Percentiles rank a stretch among this genome's conserved stretches.
Evolutionary conservation across 768 basidiomycete species (phyloP).

Genomic region (Auricularia auricula-judae): DNA sequence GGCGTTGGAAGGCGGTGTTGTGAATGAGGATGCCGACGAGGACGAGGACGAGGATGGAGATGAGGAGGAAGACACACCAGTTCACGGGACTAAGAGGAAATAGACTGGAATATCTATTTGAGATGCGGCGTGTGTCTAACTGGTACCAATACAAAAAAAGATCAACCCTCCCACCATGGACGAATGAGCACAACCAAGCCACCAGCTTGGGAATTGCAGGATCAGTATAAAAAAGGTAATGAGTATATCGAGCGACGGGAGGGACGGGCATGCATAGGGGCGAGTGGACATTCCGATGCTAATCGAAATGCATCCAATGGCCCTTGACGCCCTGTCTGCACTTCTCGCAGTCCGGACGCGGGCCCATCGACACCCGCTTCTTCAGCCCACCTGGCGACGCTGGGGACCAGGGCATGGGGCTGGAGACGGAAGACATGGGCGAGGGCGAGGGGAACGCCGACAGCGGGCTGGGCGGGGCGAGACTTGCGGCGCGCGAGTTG

Average conservation of each 20-base stretch:
- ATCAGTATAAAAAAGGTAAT: too few relatives aligned
- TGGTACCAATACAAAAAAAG: too few relatives aligned
- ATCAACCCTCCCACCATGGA: too few relatives aligned
- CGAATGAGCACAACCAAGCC: too few relatives aligned
- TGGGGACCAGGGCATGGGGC: neutral
- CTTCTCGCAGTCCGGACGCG: conserved; percentile 55
- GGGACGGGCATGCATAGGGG: neutral
- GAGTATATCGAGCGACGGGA: too few relatives aligned
- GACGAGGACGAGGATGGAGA: neutral
- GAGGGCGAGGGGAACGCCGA: neutral
- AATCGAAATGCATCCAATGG: conserved; percentile 61
- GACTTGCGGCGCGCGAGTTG: neutral
- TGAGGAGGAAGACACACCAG: neutral
- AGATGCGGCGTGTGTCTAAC: too few relatives aligned
- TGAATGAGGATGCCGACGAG: neutral
- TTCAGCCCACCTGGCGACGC: neutral
- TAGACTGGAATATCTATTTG: too few relatives aligned
- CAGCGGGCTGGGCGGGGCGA: neutral
- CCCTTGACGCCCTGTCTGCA: conserved; percentile 57
- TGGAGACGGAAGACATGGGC: neutral
- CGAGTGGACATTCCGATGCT: neutral
- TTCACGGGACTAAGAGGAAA: neutral
- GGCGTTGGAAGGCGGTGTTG: neutral
- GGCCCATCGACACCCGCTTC: conserved; percentile 54
- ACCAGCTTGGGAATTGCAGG: too few relatives aligned